These are phyloP conservation scores for Fusarium tuaranense DNA, from an alignment of 2,329 filamentous ascomycete species.

Conservation along the genomic window DNA sequence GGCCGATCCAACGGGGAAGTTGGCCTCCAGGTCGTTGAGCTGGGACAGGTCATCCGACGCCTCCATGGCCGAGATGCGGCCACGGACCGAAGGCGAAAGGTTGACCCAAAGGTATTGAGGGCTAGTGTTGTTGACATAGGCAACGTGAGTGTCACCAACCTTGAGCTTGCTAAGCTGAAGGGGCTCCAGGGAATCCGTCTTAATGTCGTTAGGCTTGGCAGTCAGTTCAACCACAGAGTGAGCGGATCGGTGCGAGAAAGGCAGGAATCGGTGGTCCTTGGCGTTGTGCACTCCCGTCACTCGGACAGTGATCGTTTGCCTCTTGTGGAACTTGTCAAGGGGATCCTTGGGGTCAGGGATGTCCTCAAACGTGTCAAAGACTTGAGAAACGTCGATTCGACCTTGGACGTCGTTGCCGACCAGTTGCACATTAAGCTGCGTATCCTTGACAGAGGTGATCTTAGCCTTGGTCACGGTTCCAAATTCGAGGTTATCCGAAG, in stretches of 20 bases:
- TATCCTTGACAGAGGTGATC: constrained; percentile 87
- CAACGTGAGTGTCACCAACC: constrained; percentile 78
- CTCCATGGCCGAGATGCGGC: constrained; percentile 84
- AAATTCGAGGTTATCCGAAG: constrained; percentile 78
- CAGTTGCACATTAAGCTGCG: constrained; percentile 91
- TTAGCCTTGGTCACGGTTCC: constrained; percentile 81
- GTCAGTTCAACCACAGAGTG: constrained; percentile 91
- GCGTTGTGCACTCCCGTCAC: constrained; percentile 91
- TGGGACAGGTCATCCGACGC: constrained; percentile 87
- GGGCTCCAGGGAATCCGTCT: constrained; percentile 57
- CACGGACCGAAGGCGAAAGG: constrained; percentile 87
- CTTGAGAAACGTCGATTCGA: constrained; percentile 91
- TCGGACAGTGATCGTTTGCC: constrained; percentile 78
- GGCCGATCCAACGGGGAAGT: constrained; percentile 92
- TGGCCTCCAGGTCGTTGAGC: constrained; percentile 78
- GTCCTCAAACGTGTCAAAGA: constrained; percentile 89
- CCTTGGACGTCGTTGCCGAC: constrained; percentile 81
- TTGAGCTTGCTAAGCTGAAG: constrained; percentile 80
- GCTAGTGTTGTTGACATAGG: constrained; percentile 90
- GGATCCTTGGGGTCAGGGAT: constrained; percentile 87
- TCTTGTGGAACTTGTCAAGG: constrained; percentile 76
- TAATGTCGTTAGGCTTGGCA: constrained; percentile 76
- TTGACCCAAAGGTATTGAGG: constrained; percentile 90
- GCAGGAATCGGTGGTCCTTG: constrained; percentile 89
- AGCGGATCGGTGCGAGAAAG: constrained; percentile 85